A percentile compares a stretch with the other conserved stretches of the same genome.
Evolutionary conservation across 2,329 filamentous ascomycete species (phyloP).

Genomic region (Thielaviopsis punctulata): DNA sequence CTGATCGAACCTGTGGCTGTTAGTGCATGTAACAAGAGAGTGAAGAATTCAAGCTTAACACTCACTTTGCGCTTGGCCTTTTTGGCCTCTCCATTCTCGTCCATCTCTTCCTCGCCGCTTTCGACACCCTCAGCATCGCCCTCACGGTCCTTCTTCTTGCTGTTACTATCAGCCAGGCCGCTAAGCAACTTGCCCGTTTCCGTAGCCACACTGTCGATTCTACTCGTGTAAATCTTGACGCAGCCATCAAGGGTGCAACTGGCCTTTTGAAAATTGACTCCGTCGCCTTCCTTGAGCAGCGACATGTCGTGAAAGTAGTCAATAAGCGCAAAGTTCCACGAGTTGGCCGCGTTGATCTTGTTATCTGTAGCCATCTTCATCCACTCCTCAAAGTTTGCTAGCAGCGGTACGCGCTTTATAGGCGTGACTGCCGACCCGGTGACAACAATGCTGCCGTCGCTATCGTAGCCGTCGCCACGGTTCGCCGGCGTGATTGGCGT

Average conservation of each 20-base stretch:
- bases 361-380: conserved; percentile 99
- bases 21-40: not conserved
- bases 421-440: conserved; percentile 69
- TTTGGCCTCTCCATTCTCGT: conserved; percentile 42
- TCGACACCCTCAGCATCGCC: conserved; percentile 45
- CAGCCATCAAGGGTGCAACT: conserved; percentile 95
- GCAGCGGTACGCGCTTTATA: conserved; percentile 86
- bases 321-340: conserved; percentile 99
- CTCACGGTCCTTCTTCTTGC: conserved; percentile 50
- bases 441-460: conserved; percentile 40
- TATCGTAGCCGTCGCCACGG: conserved; percentile 19
- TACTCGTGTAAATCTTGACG: conserved; percentile 97
- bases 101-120: conserved; percentile 40
- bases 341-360: conserved; percentile 95
- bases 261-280: conserved; percentile 96
- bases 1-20: conserved; percentile 45
- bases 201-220: conserved; percentile 94
- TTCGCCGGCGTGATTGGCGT: conserved; percentile 35
- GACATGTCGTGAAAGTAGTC: conserved; percentile 99
- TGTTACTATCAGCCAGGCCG: conserved; percentile 76
- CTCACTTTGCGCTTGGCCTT: conserved; percentile 53
- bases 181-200: conserved; percentile 92
- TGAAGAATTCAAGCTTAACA: not conserved
- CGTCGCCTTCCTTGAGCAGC: conserved; percentile 82
- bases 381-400: conserved; percentile 99